Conservation (phyloP, 345 rosid genomes). For the Crucihimalaya himalaica region DNA sequence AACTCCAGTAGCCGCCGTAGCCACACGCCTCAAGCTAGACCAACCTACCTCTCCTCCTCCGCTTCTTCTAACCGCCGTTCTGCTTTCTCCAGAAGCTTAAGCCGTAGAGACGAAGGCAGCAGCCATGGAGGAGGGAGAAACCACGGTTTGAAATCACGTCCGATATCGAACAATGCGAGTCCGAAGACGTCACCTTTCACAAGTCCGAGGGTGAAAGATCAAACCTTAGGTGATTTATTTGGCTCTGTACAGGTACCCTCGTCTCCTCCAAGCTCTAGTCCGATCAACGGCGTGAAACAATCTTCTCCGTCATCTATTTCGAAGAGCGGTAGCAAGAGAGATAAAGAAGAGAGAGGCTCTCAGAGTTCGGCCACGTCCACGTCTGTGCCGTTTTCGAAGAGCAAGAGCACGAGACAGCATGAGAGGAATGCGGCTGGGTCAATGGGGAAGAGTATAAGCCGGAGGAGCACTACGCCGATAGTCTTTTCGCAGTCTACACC, state of each 20-base stretch:
- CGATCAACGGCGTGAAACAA: slow-evolving; percentile 13
- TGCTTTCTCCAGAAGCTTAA: slow-evolving; percentile 30
- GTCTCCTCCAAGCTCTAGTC: slow-evolving; percentile 38
- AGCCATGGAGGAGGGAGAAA: slow-evolving; percentile 23
- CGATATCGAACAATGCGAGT: slow-evolving; percentile 31
- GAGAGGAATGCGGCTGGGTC: slow-evolving; percentile 21
- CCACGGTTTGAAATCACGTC: slow-evolving; percentile 40
- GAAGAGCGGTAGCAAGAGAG: slow-evolving; percentile 41
- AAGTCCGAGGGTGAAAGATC: slow-evolving; percentile 37
- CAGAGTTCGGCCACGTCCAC: slow-evolving; percentile 25
- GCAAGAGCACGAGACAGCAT: slow-evolving; percentile 40
- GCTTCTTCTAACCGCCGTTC: slow-evolving; percentile 34
- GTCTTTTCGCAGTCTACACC: slow-evolving; percentile 70
- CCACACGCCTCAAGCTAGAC: slow-evolving; percentile 50
- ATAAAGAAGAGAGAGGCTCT: slow-evolving; percentile 22
- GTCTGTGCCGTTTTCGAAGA: slow-evolving; percentile 32
- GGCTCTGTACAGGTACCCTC: not conserved
- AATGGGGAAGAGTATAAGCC: slow-evolving; percentile 49
- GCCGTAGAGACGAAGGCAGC: slow-evolving; percentile 44
- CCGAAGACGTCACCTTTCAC: slow-evolving; percentile 34
- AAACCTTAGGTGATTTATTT: slow-evolving; percentile 32
- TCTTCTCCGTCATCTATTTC: slow-evolving; percentile 15
- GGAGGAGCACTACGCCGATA: slow-evolving; percentile 55
- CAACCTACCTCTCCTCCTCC: slow-evolving; percentile 43
- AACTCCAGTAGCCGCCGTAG: slow-evolving; percentile 45